phyloP scores from a whole-genome alignment of 768 basidiomycete species.

The Leccinum subgranulosum region DNA sequence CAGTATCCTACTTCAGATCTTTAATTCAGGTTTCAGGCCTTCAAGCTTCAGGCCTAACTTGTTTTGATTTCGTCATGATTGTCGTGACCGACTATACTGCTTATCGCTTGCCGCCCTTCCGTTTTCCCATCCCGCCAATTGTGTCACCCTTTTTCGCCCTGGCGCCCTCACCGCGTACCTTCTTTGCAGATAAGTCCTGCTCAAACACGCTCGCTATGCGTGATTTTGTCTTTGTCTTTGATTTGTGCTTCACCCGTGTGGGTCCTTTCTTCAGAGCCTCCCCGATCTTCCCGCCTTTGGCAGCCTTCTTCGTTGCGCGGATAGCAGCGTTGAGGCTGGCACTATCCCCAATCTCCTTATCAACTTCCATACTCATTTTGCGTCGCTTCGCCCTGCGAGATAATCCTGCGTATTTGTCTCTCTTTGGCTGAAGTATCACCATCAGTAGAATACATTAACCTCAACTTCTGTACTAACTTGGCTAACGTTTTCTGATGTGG shows the following conservation, averaged over 20 bases:
- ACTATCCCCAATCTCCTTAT: constrained; percentile 56
- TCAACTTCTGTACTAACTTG: constrained; percentile 36
- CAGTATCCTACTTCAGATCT: background rate
- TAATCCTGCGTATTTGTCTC: constrained; percentile 77
- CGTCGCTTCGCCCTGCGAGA: constrained; percentile 86
- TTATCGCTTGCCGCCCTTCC: constrained; percentile 37
- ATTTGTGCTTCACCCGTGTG: constrained; percentile 33
- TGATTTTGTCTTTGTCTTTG: constrained; percentile 29
- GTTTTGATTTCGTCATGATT: background rate
- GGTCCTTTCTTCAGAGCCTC: constrained; percentile 39
- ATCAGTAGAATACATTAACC: constrained; percentile 4
- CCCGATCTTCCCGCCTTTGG: constrained; percentile 74
- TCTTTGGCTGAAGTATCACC: constrained; percentile 51
- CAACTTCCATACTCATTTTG: constrained; percentile 82
- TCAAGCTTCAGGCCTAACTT: background rate
- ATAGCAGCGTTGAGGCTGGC: constrained; percentile 68
- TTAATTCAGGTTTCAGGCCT: background rate
- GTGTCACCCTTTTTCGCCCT: constrained; percentile 62
- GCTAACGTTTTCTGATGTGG: constrained; percentile 27
- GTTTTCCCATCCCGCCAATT: constrained; percentile 52
- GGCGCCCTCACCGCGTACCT: constrained; percentile 50
- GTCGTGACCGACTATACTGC: background rate
- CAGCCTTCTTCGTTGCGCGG: constrained; percentile 81
- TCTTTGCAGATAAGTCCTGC: constrained; percentile 52
- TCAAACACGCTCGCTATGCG: constrained; percentile 49